phyloP scores from a whole-genome alignment of 164 flowering plant species.

The Vitis labrusca region DNA sequence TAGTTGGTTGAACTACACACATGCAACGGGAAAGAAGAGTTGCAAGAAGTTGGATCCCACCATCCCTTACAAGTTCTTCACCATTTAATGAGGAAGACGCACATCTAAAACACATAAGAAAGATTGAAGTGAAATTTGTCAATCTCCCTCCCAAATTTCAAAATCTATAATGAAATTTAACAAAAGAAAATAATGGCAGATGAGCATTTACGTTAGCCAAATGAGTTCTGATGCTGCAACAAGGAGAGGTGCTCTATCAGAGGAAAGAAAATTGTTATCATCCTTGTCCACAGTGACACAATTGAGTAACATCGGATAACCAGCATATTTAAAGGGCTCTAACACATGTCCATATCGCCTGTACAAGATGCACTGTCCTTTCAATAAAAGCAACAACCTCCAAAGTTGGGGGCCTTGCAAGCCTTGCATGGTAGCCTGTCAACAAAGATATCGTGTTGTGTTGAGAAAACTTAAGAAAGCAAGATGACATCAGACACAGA shows the following conservation, averaged over 20 bases:
- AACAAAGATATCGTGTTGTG: slow-evolving; percentile 9
- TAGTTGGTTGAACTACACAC: slow-evolving; percentile 94
- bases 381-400: slow-evolving; percentile 90
- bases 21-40: slow-evolving; percentile 94
- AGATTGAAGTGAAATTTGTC: slow-evolving; percentile 9
- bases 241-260: slow-evolving; percentile 93
- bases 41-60: slow-evolving; percentile 86
- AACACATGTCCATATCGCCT: slow-evolving; percentile 83
- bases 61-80: slow-evolving; percentile 98
- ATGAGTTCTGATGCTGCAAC: slow-evolving; percentile 96
- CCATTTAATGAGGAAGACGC: slow-evolving; percentile 94
- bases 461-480: slow-evolving; percentile 3
- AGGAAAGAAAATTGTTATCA: slow-evolving; percentile 88
- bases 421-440: slow-evolving; percentile 98
- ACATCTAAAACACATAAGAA: slow-evolving; percentile 53
- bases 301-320: slow-evolving; percentile 97
- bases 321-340: slow-evolving; percentile 99
- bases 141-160: slow-evolving; percentile 1
- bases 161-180: neutral
- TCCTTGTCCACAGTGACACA: slow-evolving; percentile 94
- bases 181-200: slow-evolving; percentile 6
- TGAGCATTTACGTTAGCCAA: slow-evolving; percentile 77
- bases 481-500: neutral
- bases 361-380: slow-evolving; percentile 94
- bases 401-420: slow-evolving; percentile 97